Conservation (phyloP, 306 rosid species). For the Oemleria cerasiformis region DNA sequence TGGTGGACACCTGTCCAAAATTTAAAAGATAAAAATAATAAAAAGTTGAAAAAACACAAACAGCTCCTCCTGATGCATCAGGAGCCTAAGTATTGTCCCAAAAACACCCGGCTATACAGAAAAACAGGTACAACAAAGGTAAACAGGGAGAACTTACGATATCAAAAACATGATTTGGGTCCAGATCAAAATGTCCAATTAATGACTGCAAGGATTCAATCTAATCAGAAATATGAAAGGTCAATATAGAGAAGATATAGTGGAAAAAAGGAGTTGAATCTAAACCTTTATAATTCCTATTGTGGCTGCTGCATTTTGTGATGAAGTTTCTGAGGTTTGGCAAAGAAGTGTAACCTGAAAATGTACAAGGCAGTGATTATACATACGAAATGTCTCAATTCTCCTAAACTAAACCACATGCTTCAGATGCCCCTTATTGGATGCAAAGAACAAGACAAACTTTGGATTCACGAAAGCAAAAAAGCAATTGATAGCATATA, state of each 20-base stretch:
- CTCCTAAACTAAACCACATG: slow-evolving; percentile 9
- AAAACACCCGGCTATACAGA: neutral
- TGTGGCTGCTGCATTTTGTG: slow-evolving; percentile 61
- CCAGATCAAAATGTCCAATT: slow-evolving; percentile 98
- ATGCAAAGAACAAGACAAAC: neutral
- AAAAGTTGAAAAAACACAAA: neutral
- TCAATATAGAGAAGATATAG: slow-evolving; percentile 18
- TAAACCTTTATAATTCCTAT: slow-evolving; percentile 93
- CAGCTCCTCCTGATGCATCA: neutral
- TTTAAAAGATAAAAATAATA: neutral
- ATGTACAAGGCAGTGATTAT: slow-evolving; percentile 24
- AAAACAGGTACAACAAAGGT: neutral
- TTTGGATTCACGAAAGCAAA: neutral
- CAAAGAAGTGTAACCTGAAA: slow-evolving; percentile 88
- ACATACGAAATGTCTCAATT: slow-evolving; percentile 18
- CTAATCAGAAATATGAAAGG: slow-evolving; percentile 24
- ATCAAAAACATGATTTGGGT: slow-evolving; percentile 97
- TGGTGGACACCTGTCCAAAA: neutral
- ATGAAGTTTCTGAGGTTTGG: slow-evolving; percentile 58
- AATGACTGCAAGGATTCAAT: slow-evolving; percentile 70
- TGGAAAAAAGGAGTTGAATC: slow-evolving; percentile 25
- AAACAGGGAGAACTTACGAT: slow-evolving; percentile 56
- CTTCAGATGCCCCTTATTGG: slow-evolving; percentile 8
- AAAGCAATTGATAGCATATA: neutral
- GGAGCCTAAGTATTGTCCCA: neutral